phyloP scores from a whole-genome alignment of 352 stramenopile genomes.

The Phytophthora citrophthora region DNA sequence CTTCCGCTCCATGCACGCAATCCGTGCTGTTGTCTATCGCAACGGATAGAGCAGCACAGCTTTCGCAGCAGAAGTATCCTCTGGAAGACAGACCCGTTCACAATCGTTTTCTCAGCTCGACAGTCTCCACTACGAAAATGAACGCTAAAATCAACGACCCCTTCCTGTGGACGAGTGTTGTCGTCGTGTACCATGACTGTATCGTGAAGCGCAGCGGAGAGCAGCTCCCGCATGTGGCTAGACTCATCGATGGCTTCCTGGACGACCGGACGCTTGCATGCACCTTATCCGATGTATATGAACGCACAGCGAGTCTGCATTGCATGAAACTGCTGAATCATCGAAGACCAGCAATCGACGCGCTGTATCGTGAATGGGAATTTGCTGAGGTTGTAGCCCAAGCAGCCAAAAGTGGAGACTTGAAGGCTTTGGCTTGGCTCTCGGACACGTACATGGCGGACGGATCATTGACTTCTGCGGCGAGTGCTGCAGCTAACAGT shows the following conservation, averaged over 20 bases:
- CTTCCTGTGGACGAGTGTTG: conserved; percentile 22
- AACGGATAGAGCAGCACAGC: conserved; percentile 12
- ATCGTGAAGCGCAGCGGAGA: conserved; percentile 22
- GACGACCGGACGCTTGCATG: conserved; percentile 4
- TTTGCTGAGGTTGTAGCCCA: conserved; percentile 12
- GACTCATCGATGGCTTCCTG: conserved; percentile 18
- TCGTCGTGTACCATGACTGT: conserved; percentile 25
- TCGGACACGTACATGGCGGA: conserved; percentile 10
- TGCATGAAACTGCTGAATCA: conserved; percentile 23
- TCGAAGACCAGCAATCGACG: conserved; percentile 4
- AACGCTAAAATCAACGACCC: neutral
- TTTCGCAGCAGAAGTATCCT: conserved; percentile 12
- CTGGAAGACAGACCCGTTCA: conserved; percentile 11
- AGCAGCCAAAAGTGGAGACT: conserved; percentile 14
- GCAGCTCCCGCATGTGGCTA: conserved; percentile 21
- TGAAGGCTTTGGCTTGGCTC: conserved; percentile 17
- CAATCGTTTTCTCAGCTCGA: conserved; percentile 16
- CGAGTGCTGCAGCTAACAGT: conserved; percentile 17
- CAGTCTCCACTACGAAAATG: conserved; percentile 1
- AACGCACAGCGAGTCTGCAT: conserved; percentile 24
- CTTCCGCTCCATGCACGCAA: neutral
- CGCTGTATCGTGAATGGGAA: conserved; percentile 25
- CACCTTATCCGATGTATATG: conserved; percentile 15
- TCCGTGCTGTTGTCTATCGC: conserved; percentile 6
- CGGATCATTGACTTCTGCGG: conserved; percentile 13